Evolutionary conservation across 2,329 filamentous ascomycete genomes (phyloP).

Genomic region (Trichoderma cornu-damae): DNA sequence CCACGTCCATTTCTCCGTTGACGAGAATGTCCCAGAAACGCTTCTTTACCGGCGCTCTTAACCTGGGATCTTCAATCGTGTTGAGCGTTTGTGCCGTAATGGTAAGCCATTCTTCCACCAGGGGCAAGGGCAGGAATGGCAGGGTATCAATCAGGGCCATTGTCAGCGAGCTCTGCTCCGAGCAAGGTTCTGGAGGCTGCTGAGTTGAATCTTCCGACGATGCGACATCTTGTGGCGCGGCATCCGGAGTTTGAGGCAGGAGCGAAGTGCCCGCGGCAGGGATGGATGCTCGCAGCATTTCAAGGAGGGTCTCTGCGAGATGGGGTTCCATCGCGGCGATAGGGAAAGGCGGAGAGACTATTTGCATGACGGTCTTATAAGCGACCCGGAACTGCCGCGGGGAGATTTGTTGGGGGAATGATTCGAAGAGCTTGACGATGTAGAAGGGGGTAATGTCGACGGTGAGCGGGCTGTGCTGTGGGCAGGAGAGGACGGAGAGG

Average conservation of each 20-base stretch:
- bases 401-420: constrained; percentile 74
- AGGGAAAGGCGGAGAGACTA: constrained; percentile 73
- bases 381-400: constrained; percentile 83
- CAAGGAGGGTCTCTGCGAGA: constrained; percentile 73
- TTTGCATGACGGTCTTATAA: constrained; percentile 77
- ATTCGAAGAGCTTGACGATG: constrained; percentile 70
- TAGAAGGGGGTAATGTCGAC: constrained; percentile 74
- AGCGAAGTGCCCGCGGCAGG: constrained; percentile 46
- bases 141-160: constrained; percentile 76
- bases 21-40: constrained; percentile 76
- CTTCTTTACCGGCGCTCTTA: constrained; percentile 61
- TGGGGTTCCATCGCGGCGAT: constrained; percentile 68
- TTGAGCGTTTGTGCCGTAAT: constrained; percentile 64
- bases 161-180: constrained; percentile 72
- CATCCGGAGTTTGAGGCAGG: constrained; percentile 34
- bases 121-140: constrained; percentile 62
- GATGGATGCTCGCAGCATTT: constrained; percentile 63
- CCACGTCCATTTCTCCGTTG: constrained; percentile 82
- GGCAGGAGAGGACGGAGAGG: constrained; percentile 73
- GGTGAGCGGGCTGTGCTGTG: constrained; percentile 67
- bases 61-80: constrained; percentile 53
- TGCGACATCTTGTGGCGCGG: constrained; percentile 30
- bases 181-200: constrained; percentile 42
- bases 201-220: constrained; percentile 28
- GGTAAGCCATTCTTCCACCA: constrained; percentile 77